Evolutionary conservation across 2,329 filamentous ascomycete genomes (phyloP).

Genomic region (Proliferodiscus dingleyae): DNA sequence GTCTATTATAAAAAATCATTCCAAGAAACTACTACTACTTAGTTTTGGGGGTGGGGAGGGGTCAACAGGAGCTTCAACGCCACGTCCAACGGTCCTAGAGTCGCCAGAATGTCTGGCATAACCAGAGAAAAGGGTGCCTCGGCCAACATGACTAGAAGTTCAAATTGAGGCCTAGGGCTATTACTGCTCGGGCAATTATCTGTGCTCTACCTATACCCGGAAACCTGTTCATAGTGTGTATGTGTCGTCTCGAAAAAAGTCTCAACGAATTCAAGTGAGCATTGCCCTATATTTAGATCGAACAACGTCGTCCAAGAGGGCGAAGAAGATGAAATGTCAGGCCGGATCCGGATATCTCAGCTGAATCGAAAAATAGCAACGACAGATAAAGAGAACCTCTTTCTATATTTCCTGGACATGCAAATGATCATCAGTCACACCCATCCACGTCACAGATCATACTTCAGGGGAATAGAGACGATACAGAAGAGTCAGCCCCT

Average conservation of each 20-base stretch:
- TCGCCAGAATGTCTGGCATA: too few relatives aligned
- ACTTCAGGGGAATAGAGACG: too few relatives aligned
- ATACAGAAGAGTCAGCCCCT: too few relatives aligned
- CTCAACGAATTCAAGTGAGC: too few relatives aligned
- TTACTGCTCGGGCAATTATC: slow-evolving; percentile 10
- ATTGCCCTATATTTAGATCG: too few relatives aligned
- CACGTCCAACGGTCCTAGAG: too few relatives aligned
- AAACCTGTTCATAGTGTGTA: slow-evolving; percentile 7
- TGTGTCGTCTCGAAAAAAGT: slow-evolving; percentile 1
- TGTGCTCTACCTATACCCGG: slow-evolving; percentile 7
- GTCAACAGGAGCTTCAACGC: too few relatives aligned
- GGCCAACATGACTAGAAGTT: background rate
- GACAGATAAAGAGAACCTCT: background rate
- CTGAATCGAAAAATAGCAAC: background rate
- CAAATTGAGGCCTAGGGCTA: slow-evolving; percentile 7
- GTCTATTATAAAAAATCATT: too few relatives aligned
- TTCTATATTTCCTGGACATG: background rate
- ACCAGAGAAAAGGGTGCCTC: background rate
- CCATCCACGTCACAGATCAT: background rate
- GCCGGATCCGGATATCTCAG: background rate
- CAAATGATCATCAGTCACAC: background rate
- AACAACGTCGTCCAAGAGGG: background rate
- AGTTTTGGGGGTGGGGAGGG: too few relatives aligned
- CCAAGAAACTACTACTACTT: too few relatives aligned
- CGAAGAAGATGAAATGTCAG: background rate